phyloP scores from a whole-genome alignment of 106 monocot species.

The Cymbidium sinense region DNA sequence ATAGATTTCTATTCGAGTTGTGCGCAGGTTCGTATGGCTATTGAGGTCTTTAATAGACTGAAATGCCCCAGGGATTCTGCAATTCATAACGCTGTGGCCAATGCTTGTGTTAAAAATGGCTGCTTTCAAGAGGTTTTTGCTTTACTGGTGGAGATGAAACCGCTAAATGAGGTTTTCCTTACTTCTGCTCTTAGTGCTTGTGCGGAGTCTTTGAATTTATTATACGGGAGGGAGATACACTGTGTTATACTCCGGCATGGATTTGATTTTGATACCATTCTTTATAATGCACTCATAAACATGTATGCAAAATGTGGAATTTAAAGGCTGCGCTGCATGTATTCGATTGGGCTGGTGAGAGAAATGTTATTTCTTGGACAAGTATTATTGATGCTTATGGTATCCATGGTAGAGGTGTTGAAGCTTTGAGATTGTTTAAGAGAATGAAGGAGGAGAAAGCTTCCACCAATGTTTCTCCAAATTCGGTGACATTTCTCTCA shows the following conservation, averaged over 20 bases:
- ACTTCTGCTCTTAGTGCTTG: constrained; percentile 32
- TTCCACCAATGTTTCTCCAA: constrained; percentile 15
- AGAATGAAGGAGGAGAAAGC: constrained; percentile 20
- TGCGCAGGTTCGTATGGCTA: constrained; percentile 18
- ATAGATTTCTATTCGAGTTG: constrained; percentile 33
- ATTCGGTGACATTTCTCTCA: constrained; percentile 31
- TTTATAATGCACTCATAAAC: constrained; percentile 31
- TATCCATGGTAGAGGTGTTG: constrained; percentile 26
- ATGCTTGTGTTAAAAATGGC: constrained; percentile 20
- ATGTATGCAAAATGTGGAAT: constrained; percentile 45
- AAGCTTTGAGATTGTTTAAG: constrained; percentile 27
- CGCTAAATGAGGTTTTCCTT: constrained; percentile 11
- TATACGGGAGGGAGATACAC: constrained; percentile 37
- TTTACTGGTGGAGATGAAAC: constrained; percentile 10
- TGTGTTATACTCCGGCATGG: constrained; percentile 19
- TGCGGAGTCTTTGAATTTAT: constrained; percentile 16
- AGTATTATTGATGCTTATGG: constrained; percentile 50
- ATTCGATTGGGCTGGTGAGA: constrained; percentile 14
- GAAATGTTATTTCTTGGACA: constrained; percentile 44
- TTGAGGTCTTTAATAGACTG: constrained; percentile 18
- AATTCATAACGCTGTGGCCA: constrained; percentile 23
- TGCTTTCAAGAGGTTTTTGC: constrained; percentile 26
- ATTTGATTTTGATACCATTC: constrained; percentile 21
- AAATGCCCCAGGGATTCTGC: constrained; percentile 19
- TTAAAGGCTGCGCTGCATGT: constrained; percentile 1